Base-by-base conservation (phyloP, 1,284 basidiomycete genomes). In the Ustilago esculenta region DNA sequence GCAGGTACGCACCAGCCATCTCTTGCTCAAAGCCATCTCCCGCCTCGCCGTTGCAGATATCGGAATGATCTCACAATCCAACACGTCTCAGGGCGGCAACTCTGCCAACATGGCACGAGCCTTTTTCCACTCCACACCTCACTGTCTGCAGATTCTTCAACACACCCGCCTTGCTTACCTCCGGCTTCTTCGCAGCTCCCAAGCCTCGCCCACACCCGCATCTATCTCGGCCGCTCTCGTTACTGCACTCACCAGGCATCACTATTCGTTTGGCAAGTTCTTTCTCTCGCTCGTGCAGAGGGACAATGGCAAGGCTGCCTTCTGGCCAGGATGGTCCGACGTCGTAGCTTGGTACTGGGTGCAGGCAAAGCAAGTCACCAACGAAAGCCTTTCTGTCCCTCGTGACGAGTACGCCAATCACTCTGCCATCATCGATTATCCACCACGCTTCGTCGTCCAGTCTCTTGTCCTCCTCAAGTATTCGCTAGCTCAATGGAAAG, bases 311-410 rank as follows among this genome's bases (percentile, higher is more conserved):
- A 75, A 78, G 25, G 79, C 76, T 21, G 68, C 76, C 0, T 48
- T 54, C 37, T 81, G 80, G 80, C 37, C 70, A 1, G 79, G 75
- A 23, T 81, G 80, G 80, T 41, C 68, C 8, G 80, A 81, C 7
- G 73, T 81, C 5, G 65, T 73, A 2, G 54, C 54, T 7, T 81
- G 80, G 80, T 81, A 81, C 53, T 81, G 80, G 80, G 39, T 52
- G 2, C 65, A 72, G 24, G 72, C 75, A 25, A 61, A 71, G 32
- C 48, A 59, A 25, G 66, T 67, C 11, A 57, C 49, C 0, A 37
- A 72, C 17, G 49, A 71, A 21, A 61, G 67, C 23, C 63, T 69
- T 24, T 60, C 54, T 25, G 64, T 70, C 3, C 65, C 72, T 6
- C 65, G 70, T 12, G 74, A 59, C 30, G 54, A 63, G 18, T 67